phyloP scores from a whole-genome alignment of 2,329 filamentous ascomycete species.

The Sarocladium oryzae region DNA sequence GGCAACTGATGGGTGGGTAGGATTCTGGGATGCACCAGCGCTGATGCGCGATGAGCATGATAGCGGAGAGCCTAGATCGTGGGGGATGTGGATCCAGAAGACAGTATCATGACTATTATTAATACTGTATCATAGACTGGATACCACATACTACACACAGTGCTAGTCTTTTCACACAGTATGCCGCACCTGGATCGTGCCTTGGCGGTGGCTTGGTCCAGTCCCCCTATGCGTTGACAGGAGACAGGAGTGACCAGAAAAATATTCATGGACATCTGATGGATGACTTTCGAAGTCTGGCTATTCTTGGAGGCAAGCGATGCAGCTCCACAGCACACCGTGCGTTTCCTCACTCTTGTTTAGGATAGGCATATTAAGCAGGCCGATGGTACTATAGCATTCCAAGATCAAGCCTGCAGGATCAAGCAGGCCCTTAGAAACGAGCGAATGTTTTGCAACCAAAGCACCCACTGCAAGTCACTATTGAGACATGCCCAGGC shows the following conservation, averaged over 20 bases:
- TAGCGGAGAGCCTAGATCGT: conserved; percentile 1
- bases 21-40: no score
- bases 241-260: no score
- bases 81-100: not conserved
- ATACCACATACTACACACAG: not conserved
- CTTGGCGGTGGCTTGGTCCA: not conserved
- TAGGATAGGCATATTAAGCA: no score
- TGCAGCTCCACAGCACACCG: no score
- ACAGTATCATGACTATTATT: not conserved
- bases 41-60: no score
- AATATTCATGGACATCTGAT: no score
- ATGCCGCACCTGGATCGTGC: not conserved
- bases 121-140: not conserved
- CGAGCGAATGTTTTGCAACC: no score
- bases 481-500: not conserved
- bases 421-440: no score
- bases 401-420: no score
- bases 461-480: not conserved
- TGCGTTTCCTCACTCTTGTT: no score
- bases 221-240: not conserved
- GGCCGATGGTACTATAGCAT: no score
- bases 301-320: not conserved
- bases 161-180: not conserved
- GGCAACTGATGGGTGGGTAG: not conserved
- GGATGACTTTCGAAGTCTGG: no score